Evolutionary conservation across 1,284 basidiomycete species (phyloP), one percentile per base, ranked within the genome.

Genomic region (Ceratobasidium sp.): DNA sequence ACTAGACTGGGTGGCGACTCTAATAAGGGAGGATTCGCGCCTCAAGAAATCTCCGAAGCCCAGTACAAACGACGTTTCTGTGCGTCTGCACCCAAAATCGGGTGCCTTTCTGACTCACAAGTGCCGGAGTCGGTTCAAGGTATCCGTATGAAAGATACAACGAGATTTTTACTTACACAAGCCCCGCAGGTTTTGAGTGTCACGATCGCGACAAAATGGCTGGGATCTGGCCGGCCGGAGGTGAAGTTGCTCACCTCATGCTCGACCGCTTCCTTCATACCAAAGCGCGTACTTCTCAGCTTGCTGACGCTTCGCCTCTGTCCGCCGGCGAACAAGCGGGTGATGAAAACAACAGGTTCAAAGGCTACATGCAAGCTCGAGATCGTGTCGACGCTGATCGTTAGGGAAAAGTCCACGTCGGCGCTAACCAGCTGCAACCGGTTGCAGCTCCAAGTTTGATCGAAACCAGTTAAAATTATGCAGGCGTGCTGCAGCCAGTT

Each of bases 191-290:
- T 53, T 83, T 94, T 45, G 84, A 88, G 46, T 82, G 87, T 26
- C 80, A 83, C 1, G 90, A 93, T 71, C 80, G 79, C 41, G 83
- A 87, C 59, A 83, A 80, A 41, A 94, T 97, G 88, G 76, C 80
- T 18, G 83, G 85, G 39, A 80, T 90, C 14, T 97, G 93, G 91
- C 94, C 92, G 0, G 92, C 89, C 26, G 92, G 93, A 2, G 89
- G 89, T 58, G 84, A 86, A 1, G 84, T 83, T 3, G 94, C 93
- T 0, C 81, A 79, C 45, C 81, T 92, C 82, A 92, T 91, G 48
- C 84, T 97, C 14, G 80, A 87, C 23, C 85, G 88, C 18, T 98
- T 97, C 79, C 79, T 97, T 46, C 78, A 83, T 62, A 91, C 90
- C 1, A 92, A 92, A 79, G 82, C 89, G 0, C 83, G 88, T 3